Evolutionary conservation across 192 early-diverging fungal species (phyloP).

Genomic region (Phlyctochytrium bullatum): DNA sequence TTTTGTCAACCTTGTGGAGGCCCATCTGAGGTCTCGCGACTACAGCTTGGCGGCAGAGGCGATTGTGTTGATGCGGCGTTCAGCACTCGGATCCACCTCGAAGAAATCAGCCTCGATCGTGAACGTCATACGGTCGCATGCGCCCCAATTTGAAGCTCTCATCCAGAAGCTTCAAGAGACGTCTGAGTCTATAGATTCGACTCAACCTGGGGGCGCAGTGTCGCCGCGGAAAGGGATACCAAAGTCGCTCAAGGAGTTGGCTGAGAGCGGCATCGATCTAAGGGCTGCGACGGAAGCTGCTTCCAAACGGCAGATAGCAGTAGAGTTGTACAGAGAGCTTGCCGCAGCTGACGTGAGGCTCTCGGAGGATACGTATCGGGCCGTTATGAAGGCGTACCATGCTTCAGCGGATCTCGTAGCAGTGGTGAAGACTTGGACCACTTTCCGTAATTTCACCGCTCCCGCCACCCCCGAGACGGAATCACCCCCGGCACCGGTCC

Average conservation of each 20-base stretch:
- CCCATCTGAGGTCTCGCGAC: constrained; percentile 13
- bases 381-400: constrained; percentile 18
- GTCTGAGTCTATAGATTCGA: constrained; percentile 4
- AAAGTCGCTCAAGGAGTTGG: background rate
- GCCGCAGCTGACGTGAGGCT: constrained; percentile 7
- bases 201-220: background rate
- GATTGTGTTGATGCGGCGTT: constrained; percentile 22
- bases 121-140: constrained; percentile 10
- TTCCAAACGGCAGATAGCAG: constrained; percentile 9
- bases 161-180: constrained; percentile 6
- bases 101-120: background rate
- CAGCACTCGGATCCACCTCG: background rate
- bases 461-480: background rate
- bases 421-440: constrained; percentile 24
- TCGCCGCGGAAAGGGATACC: background rate
- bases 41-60: constrained; percentile 15
- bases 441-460: constrained; percentile 8
- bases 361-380: constrained; percentile 10
- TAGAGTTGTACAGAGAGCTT: constrained; percentile 31
- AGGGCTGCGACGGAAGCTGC: constrained; percentile 7
- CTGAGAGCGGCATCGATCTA: background rate
- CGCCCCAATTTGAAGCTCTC: constrained; percentile 24
- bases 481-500: background rate
- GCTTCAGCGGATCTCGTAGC: constrained; percentile 13
- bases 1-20: constrained; percentile 14